A percentile compares a stretch with the other conserved stretches of the same genome.
Evolutionary conservation across 306 rosid genomes (phyloP).

Genomic region (Aeschynomene evenia): DNA sequence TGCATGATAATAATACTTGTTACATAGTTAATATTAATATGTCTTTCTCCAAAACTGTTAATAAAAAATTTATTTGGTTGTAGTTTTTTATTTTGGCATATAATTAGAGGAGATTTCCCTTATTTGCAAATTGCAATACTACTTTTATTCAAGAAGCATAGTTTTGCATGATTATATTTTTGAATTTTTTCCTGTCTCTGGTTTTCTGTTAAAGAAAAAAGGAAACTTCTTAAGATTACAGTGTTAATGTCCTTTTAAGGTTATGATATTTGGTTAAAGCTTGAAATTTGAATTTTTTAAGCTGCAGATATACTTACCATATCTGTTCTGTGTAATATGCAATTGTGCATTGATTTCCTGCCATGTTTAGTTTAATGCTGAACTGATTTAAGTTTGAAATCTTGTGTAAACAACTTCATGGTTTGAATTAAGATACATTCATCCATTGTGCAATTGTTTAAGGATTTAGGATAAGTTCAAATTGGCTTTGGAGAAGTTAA

Average conservation of each 20-base stretch:
- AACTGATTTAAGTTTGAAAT: conserved; percentile 11
- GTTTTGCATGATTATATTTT: background rate
- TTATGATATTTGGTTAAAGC: background rate
- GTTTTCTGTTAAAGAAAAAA: background rate
- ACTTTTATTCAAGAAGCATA: background rate
- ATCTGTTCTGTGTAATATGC: background rate
- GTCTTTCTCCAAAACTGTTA: background rate
- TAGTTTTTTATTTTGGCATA: background rate
- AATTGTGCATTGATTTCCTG: background rate
- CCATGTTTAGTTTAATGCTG: background rate
- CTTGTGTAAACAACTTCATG: background rate
- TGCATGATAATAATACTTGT: background rate
- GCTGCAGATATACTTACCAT: background rate
- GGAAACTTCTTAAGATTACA: background rate
- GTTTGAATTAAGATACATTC: background rate
- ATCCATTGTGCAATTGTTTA: background rate
- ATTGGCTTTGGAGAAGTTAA: background rate
- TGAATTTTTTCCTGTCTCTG: background rate
- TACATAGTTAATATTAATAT: too few relatives aligned
- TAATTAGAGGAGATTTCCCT: background rate
- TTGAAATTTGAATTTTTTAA: background rate
- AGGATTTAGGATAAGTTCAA: background rate
- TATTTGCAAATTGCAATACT: background rate
- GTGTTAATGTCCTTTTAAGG: background rate
- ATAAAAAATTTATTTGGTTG: background rate